Conservation (phyloP, 768 basidiomycete species). For the Tremella fuciformis region DNA sequence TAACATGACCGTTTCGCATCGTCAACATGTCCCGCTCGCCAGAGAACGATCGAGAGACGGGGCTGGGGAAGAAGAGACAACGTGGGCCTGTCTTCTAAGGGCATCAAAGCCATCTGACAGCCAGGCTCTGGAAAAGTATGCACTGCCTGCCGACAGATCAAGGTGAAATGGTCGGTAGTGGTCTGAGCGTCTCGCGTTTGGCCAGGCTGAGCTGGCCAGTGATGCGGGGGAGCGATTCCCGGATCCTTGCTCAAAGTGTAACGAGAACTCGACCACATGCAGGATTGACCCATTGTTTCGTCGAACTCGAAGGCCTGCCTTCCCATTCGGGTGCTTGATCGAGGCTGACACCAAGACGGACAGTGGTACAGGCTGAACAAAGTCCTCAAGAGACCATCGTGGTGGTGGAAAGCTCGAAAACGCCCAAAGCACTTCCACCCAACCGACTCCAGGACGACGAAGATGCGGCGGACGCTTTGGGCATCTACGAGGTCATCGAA, state of each 20-base stretch:
- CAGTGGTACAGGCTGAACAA: too few relatives aligned
- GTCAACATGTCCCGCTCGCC: too few relatives aligned
- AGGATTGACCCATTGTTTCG: constrained; percentile 1
- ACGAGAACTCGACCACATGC: constrained; percentile 4
- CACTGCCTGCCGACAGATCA: constrained; percentile 3
- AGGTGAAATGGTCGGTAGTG: neutral
- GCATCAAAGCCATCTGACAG: neutral
- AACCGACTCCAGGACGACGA: neutral
- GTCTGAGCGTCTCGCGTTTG: neutral
- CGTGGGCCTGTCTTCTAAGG: neutral
- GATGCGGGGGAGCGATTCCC: constrained; percentile 3
- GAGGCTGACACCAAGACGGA: too few relatives aligned
- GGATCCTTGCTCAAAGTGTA: neutral
- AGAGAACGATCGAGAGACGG: too few relatives aligned
- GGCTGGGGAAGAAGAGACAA: neutral
- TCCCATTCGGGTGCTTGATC: neutral
- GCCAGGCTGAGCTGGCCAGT: neutral
- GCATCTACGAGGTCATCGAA: neutral
- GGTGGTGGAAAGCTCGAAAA: too few relatives aligned
- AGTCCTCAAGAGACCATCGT: too few relatives aligned
- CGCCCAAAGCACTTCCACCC: neutral
- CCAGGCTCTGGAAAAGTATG: constrained; percentile 1
- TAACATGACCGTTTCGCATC: too few relatives aligned
- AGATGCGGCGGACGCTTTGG: neutral
- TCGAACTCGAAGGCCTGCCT: neutral